These are phyloP conservation scores for Astragalus glycyphyllos DNA, from an alignment of 306 rosid species.

Conservation along the genomic window DNA sequence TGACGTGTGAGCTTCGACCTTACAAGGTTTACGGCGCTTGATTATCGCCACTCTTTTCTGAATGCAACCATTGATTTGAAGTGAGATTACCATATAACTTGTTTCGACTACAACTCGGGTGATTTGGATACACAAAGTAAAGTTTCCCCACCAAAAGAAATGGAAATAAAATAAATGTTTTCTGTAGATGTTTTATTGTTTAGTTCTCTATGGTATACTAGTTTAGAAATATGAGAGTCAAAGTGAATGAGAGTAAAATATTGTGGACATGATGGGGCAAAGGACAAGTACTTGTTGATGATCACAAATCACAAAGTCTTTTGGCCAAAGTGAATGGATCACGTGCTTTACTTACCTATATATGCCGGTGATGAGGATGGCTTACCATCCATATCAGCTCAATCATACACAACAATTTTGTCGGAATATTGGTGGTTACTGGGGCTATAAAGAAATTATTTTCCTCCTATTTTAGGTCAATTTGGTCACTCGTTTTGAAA, in stretches of 20 bases:
- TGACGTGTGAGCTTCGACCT: too few relatives aligned
- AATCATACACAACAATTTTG: constrained; percentile 60
- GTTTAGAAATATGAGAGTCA: background rate
- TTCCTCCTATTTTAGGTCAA: constrained; percentile 54
- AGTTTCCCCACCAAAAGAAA: too few relatives aligned
- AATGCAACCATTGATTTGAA: too few relatives aligned
- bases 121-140: too few relatives aligned
- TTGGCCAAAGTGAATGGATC: constrained; percentile 40
- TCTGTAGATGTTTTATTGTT: too few relatives aligned
- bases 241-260: constrained; percentile 31
- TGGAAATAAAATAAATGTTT: too few relatives aligned
- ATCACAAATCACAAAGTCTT: constrained; percentile 3
- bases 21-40: too few relatives aligned
- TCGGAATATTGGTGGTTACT: constrained; percentile 85
- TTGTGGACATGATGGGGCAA: constrained; percentile 41
- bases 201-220: background rate
- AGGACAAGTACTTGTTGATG: constrained; percentile 33
- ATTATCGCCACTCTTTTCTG: too few relatives aligned
- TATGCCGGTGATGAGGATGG: constrained; percentile 68
- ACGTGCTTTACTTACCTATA: constrained; percentile 65
- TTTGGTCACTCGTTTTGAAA: constrained; percentile 33
- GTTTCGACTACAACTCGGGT: too few relatives aligned
- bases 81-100: too few relatives aligned
- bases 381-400: constrained; percentile 67
- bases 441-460: constrained; percentile 53